Evolutionary conservation across 2,329 filamentous ascomycete species (phyloP), one percentile per base, ranked within the genome.

Genomic region (Penicillium hesseltinei): DNA sequence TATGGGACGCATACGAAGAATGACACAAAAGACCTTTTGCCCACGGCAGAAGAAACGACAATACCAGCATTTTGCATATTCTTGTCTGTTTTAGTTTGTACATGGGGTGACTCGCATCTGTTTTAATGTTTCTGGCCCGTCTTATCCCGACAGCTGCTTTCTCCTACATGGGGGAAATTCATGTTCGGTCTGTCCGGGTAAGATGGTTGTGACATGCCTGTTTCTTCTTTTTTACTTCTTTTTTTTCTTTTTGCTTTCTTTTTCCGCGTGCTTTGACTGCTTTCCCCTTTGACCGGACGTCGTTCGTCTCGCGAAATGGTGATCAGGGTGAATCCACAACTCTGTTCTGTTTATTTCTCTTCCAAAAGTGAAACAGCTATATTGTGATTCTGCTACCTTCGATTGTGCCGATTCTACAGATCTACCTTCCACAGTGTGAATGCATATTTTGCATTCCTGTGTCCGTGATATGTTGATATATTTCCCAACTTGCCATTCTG

Each of bases 11-110:
- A 69, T 67, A 73, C 66, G 71, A 73, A 68, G 70, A 69, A 73
- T 69, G 68, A 73, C 67, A 60, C 61, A 58, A 67, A 71, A 71
- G 69, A 65, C 69, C 63, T 66, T 67, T 54, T 68, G 59, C 58
- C 57, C 48, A 61, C 56, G 63, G 64, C 65, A 68, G 68, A 69
- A 71, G 68, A 69, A 61, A 73, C 70, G 71, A 73, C 71, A 66
- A 71, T 66, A 67, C 67, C 63, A 68, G 71, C 71, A 73, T 57
- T 69, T 73, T 72, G 69, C 70, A 73, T 73, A 65, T 66, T 63
- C 48, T 63, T 66, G 57, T 66, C 64, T 68, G 66, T 70, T 70
- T 62, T 63, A 61, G 60, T 65, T 68, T 72, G 66, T 72, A 71
- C 64, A 71, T 69, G 66, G 69, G 68, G 64, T 62, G 62, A 65